Evolutionary conservation across 768 basidiomycete species (phyloP), one percentile per base, ranked within the genome.

Genomic region (Phylloporus arenicola): DNA sequence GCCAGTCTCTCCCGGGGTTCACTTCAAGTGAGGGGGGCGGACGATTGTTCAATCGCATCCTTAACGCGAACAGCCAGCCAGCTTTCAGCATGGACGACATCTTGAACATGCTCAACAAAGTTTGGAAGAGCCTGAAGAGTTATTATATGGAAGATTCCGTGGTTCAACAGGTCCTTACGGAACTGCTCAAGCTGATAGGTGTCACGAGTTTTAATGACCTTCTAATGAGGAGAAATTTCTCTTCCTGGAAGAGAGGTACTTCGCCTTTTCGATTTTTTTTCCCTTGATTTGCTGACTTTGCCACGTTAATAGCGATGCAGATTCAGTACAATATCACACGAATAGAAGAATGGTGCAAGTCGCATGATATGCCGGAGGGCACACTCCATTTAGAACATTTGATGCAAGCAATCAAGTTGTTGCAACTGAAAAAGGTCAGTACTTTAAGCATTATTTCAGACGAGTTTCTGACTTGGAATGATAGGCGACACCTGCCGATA

Each of bases 71-170:
- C 69, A 83, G 75, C 54, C 79, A 83, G 39, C 96, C 96, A 3
- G 92, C 92, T n/a, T 92, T 78, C 68, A 91, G 84, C 64, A 98
- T 98, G 95, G 96, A 99, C 70, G 94, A 99, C 64, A 92, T 99
- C 52, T 75, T 99, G 52, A 93, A 92, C 70, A 73, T 99, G 56
- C 74, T 99, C 60, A 98, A 96, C 76, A 95, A 96, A 71, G 91
- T 98, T 17, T 96, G 90, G 90, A 93, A 92, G 76, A 91, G 90
- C 63, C 73, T 99, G 72, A 97, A 96, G 80, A 92, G 90, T 68
- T 99, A 94, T 67, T 97, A 94, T 65, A 88, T 96, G 84, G 96
- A 99, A 69, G 92, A 97, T 65, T 86, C 87, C 24, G 93, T 99
- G 43, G 84, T 95, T 39, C 92, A 95, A 58, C 96, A 98, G 67